Evolutionary conservation across 208 protist species (phyloP).

Genomic region (Strigomonas galati): DNA sequence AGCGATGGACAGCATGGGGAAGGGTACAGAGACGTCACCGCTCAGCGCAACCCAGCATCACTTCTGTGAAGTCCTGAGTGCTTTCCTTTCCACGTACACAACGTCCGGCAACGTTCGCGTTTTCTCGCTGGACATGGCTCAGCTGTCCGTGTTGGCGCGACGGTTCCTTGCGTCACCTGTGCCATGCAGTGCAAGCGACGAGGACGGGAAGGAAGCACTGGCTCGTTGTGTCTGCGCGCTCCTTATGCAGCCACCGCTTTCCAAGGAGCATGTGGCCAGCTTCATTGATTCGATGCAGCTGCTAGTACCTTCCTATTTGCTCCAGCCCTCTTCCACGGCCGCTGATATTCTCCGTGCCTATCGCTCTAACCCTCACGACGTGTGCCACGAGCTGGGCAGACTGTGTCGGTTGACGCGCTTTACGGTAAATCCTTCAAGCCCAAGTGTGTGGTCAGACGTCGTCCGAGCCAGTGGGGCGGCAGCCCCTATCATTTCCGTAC

Average conservation of each 20-base stretch:
- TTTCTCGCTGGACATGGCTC: background rate
- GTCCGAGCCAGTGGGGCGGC: background rate
- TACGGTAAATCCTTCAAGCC: background rate
- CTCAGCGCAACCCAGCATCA: background rate
- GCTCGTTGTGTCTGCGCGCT: background rate
- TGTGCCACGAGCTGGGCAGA: background rate
- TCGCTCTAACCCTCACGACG: background rate
- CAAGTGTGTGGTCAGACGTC: slow-evolving; percentile 4
- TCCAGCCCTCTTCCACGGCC: background rate
- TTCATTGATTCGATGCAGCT: slow-evolving; percentile 1
- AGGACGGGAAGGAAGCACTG: background rate
- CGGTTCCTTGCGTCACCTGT: background rate
- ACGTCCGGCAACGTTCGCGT: too few species aligned
- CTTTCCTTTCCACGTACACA: background rate
- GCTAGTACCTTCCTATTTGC: background rate
- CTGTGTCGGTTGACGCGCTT: background rate
- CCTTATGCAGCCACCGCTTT: too few species aligned
- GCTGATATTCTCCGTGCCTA: background rate
- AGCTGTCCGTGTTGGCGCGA: background rate
- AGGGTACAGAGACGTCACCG: background rate
- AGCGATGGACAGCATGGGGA: background rate
- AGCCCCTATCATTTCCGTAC: background rate
- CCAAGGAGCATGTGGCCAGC: background rate
- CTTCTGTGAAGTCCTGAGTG: background rate
- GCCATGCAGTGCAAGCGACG: background rate